Percentiles rank a stretch among this genome's conserved stretches.
Conservation (phyloP, 495 filamentous ascomycete species). For the Penicillium diatomitis region DNA sequence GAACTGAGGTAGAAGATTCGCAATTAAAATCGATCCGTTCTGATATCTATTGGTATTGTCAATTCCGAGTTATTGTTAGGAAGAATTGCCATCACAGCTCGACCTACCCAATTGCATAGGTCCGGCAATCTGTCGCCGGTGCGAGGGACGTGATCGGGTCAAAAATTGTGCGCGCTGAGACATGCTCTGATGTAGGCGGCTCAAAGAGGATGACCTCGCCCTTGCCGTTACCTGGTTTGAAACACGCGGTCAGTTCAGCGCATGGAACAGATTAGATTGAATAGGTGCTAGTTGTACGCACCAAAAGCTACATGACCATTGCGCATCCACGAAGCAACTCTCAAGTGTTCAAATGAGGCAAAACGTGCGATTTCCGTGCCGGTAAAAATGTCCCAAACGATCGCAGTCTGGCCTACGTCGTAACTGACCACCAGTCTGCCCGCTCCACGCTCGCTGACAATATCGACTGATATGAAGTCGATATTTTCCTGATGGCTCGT, state of each 20-base stretch:
- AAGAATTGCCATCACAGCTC: background rate
- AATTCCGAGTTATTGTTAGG: background rate
- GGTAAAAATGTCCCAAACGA: slow-evolving; percentile 94
- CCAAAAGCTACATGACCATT: slow-evolving; percentile 97
- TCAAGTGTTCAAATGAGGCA: slow-evolving; percentile 77
- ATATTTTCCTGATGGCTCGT: slow-evolving; percentile 77
- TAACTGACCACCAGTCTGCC: slow-evolving; percentile 88
- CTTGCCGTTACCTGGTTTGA: slow-evolving; percentile 62
- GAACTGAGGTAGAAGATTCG: slow-evolving; percentile 81
- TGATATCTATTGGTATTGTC: slow-evolving; percentile 54
- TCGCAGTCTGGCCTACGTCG: slow-evolving; percentile 81
- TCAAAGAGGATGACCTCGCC: slow-evolving; percentile 95
- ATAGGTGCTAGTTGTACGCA: slow-evolving; percentile 27
- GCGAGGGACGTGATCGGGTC: slow-evolving; percentile 90
- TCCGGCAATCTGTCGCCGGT: slow-evolving; percentile 84
- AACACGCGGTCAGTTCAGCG: background rate
- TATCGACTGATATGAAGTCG: slow-evolving; percentile 77
- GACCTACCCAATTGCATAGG: slow-evolving; percentile 87
- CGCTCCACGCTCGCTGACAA: slow-evolving; percentile 77
- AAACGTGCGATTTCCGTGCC: slow-evolving; percentile 86
- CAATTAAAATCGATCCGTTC: slow-evolving; percentile 91
- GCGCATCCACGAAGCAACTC: slow-evolving; percentile 87
- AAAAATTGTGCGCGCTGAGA: slow-evolving; percentile 85
- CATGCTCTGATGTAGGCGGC: slow-evolving; percentile 84
- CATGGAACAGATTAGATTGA: too few relatives aligned